phyloP scores from a whole-genome alignment of 768 basidiomycete species.

The Cystofilobasidium capitatum region DNA sequence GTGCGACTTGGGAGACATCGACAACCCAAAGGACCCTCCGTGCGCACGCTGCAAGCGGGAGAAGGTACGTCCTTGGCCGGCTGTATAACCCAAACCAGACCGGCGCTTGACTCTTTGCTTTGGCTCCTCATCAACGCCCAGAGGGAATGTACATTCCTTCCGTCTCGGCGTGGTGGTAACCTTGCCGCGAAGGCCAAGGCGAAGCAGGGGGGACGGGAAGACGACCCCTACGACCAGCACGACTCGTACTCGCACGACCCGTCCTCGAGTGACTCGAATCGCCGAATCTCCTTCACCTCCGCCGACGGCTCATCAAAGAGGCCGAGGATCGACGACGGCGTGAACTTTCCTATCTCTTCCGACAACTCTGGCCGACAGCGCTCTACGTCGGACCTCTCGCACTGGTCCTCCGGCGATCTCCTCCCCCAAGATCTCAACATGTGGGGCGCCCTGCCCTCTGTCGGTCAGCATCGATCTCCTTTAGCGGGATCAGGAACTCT shows the following conservation, averaged over 20 bases:
- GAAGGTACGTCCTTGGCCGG: slow-evolving; percentile 4
- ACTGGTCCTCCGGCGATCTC: neutral
- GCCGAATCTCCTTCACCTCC: neutral
- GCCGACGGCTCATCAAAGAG: neutral
- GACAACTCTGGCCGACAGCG: neutral
- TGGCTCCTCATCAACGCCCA: neutral
- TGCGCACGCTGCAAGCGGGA: slow-evolving; percentile 31
- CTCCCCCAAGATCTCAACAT: neutral
- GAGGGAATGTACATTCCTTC: slow-evolving; percentile 20
- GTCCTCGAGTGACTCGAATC: neutral
- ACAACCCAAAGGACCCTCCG: slow-evolving; percentile 28
- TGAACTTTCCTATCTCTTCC: neutral
- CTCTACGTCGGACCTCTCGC: neutral
- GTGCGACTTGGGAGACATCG: slow-evolving; percentile 32
- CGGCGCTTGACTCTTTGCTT: neutral
- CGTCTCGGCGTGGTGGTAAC: slow-evolving; percentile 23
- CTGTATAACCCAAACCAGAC: neutral
- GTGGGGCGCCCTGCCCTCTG: neutral
- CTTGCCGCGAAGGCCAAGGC: slow-evolving; percentile 12
- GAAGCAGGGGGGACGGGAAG: neutral
- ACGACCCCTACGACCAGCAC: neutral
- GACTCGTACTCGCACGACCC: neutral
- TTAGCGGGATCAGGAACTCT: neutral
- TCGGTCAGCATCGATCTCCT: neutral
- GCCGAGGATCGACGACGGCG: neutral